Evolutionary conservation across 139 green algal genomes (phyloP), one percentile per base, ranked within the genome.

Genomic region (Edaphochlamys debaryana): DNA sequence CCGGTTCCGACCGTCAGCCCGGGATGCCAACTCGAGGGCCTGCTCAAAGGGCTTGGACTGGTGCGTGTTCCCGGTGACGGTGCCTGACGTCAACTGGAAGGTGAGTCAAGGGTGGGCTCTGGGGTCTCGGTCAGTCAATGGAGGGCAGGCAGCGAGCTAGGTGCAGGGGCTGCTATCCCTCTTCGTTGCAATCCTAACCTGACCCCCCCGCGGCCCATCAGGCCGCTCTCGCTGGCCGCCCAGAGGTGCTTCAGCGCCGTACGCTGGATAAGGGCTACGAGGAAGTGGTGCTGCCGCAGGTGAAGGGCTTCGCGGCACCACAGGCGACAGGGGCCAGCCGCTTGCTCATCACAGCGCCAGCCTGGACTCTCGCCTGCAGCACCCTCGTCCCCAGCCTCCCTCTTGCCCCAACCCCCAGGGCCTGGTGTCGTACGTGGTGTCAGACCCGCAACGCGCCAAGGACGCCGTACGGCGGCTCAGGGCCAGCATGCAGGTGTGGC

Each of bases 381-480:
- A 13, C 45, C 45, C 45, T 13, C 11, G 45, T 54, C 62, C 7
- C 30, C 9, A n/a, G 30, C 62, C 62, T n/a, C 62, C 29, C 11
- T 36, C 37, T 71, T 50, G 34, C n/a, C n/a, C n/a, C n/a, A n/a
- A n/a, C n/a, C n/a, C n/a, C n/a, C 72, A 79, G 71, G 74, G 64
- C 17, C 69, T 85, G 78, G 56, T 89, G 87, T 81, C 89, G 67
- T 86, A 92, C 71, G 48, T 91, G n/a, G 87, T 92, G 54, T 80
- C 92, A 84, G 72, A 88, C 34, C 32, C 73, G 4, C 9, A 25
- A 17, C 69, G 89, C 54, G 52, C 89, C 22, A 56, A 54, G 17
- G 67, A 69, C 13, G 90, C 87, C 7, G 52, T 93, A 56, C n/a
- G 38, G 38, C 17, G 50, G 40, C 80, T 93, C 25, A 71, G 69